phyloP scores from a whole-genome alignment of 2,329 filamentous ascomycete species.

The Gyromitra esculenta region DNA sequence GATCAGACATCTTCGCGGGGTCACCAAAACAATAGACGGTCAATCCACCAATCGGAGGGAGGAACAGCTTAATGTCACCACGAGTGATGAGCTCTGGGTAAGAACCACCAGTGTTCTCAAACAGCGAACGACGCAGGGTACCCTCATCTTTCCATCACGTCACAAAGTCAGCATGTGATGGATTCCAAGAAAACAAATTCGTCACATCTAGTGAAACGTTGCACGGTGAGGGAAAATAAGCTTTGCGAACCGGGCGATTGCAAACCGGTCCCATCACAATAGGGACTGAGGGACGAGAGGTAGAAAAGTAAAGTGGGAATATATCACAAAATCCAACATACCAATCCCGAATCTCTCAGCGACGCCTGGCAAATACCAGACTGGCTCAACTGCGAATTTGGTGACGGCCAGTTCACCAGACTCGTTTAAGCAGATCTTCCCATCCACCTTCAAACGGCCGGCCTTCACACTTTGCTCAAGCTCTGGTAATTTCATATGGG shows the following conservation, averaged over 20 bases:
- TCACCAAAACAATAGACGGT: conserved; percentile 98
- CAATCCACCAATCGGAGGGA: conserved; percentile 92
- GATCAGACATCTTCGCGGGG: conserved; percentile 90
- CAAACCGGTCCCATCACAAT: not conserved
- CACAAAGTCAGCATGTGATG: conserved; percentile 25
- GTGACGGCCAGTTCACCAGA: conserved; percentile 89
- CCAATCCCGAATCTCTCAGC: conserved; percentile 92
- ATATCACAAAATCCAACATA: conserved; percentile 60
- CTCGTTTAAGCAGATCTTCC: conserved; percentile 89
- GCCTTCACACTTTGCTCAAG: conserved; percentile 85
- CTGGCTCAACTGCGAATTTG: conserved; percentile 95
- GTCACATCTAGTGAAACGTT: conserved; percentile 4
- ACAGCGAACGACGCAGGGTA: conserved; percentile 82
- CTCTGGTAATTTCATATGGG: conserved; percentile 96
- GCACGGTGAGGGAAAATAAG: conserved; percentile 4
- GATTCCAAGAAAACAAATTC: conserved; percentile 4
- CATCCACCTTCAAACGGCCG: conserved; percentile 80
- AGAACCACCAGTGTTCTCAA: conserved; percentile 94
- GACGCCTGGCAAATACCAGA: conserved; percentile 86
- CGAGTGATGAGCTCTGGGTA: conserved; percentile 97
- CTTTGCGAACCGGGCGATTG: conserved; percentile 1
- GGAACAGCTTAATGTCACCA: conserved; percentile 91
- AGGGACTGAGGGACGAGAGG: not conserved
- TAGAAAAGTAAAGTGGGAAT: conserved; percentile 39
- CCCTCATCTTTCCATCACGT: conserved; percentile 73